A percentile compares a stretch with the other conserved stretches of the same genome.
Evolutionary conservation across 352 stramenopile genomes (phyloP).

Genomic region (Pythium brachiatum): DNA sequence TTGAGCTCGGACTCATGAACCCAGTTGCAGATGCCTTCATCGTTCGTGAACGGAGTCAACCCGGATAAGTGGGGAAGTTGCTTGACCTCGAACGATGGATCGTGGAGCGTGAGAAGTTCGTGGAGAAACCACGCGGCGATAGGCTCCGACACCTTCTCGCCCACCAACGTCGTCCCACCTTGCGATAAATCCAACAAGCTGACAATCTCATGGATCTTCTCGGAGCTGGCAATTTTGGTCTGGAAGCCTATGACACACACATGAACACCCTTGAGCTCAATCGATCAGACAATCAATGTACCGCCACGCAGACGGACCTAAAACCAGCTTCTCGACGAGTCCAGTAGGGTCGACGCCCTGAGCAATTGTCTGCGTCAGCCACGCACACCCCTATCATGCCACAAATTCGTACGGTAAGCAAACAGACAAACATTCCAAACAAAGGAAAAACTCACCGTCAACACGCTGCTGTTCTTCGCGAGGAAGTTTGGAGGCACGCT

Average conservation of each 20-base stretch:
- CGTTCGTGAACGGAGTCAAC: neutral
- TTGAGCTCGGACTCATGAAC: neutral
- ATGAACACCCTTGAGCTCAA: constrained; percentile 9
- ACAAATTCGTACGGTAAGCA: constrained; percentile 10
- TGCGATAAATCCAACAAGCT: constrained; percentile 8
- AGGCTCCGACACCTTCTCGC: constrained; percentile 6
- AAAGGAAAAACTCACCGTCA: constrained; percentile 6
- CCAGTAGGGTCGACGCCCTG: neutral
- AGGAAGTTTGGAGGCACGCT: constrained; percentile 1
- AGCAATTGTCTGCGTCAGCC: neutral
- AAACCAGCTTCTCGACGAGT: constrained; percentile 2
- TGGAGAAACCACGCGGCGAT: constrained; percentile 12
- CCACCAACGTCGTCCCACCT: constrained; percentile 1
- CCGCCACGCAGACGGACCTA: constrained; percentile 9
- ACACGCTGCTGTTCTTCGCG: constrained; percentile 3
- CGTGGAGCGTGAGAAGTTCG: constrained; percentile 10
- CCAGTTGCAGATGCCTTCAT: constrained; percentile 6
- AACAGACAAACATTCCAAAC: constrained; percentile 4
- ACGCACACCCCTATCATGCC: constrained; percentile 7
- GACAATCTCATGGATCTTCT: constrained; percentile 11
- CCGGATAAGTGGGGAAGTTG: neutral
- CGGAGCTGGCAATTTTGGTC: constrained; percentile 5
- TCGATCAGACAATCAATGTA: constrained; percentile 2
- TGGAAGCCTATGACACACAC: constrained; percentile 4
- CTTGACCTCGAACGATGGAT: neutral